A percentile compares a stretch with the other conserved stretches of the same genome.
phyloP scores from a whole-genome alignment of 2,329 filamentous ascomycete species.

The Pestalotiopsis sp. region DNA sequence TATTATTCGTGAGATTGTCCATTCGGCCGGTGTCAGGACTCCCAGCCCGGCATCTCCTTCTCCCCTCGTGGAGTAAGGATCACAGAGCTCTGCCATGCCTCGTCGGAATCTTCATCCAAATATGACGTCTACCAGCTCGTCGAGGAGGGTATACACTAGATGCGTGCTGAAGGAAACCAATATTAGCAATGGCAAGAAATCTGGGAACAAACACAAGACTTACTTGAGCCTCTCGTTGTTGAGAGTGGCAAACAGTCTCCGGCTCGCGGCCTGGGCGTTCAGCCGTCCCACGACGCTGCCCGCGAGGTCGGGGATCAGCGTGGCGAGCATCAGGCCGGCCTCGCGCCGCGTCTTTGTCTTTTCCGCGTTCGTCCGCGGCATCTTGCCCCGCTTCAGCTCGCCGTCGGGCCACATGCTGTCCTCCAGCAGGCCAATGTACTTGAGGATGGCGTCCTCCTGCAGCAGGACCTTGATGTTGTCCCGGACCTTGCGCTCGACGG shows the following conservation, averaged over 20 bases:
- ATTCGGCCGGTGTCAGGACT: background rate
- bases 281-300: slow-evolving; percentile 89
- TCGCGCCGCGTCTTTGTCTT: slow-evolving; percentile 82
- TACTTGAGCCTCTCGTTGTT: slow-evolving; percentile 92
- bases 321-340: slow-evolving; percentile 85
- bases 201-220: slow-evolving; percentile 29
- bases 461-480: slow-evolving; percentile 76
- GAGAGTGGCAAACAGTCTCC: slow-evolving; percentile 84
- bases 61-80: background rate
- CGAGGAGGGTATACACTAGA: slow-evolving; percentile 69
- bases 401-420: slow-evolving; percentile 83
- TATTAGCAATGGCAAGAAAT: background rate
- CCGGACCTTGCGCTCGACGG: slow-evolving; percentile 92
- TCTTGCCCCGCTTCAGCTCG: slow-evolving; percentile 48
- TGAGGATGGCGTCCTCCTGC: slow-evolving; percentile 76
- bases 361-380: slow-evolving; percentile 67
- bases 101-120: slow-evolving; percentile 48
- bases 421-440: slow-evolving; percentile 73
- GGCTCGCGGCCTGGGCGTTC: slow-evolving; percentile 88
- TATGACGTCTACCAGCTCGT: slow-evolving; percentile 68
- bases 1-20: background rate
- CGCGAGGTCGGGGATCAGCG: slow-evolving; percentile 86
- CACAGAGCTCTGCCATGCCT: background rate
- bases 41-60: background rate
- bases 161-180: slow-evolving; percentile 54